Evolutionary conservation across 306 rosid genomes (phyloP).

Genomic region (Biancaea sappan): DNA sequence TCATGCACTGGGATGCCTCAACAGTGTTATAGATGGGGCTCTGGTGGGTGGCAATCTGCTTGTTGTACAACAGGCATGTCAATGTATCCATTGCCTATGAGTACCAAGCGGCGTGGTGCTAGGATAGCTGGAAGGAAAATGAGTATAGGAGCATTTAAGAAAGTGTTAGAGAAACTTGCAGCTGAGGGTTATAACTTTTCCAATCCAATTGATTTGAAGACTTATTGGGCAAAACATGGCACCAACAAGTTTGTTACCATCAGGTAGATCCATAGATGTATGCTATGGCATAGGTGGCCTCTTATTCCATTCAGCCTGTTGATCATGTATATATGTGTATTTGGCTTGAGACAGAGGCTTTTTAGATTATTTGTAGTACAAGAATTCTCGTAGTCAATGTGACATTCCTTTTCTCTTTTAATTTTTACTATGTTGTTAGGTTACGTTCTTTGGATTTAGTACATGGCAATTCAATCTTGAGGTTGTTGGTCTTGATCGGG

Average conservation of each 20-base stretch:
- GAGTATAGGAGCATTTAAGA: conserved; percentile 99
- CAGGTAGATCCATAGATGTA: conserved; percentile 62
- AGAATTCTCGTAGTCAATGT: conserved; percentile 44
- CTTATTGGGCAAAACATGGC: conserved; percentile 98
- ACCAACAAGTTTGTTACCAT: conserved; percentile 98
- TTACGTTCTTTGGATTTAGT: conserved; percentile 36
- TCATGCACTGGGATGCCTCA: conserved; percentile 90
- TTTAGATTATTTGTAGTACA: conserved; percentile 63
- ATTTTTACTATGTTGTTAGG: conserved; percentile 31
- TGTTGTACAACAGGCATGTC: conserved; percentile 93
- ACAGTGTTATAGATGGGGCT: conserved; percentile 97
- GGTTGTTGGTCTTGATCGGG: conserved; percentile 27
- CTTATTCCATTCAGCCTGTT: conserved; percentile 49
- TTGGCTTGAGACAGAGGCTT: conserved; percentile 63
- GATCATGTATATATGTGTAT: conserved; percentile 69
- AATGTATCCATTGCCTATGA: conserved; percentile 90
- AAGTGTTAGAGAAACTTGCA: conserved; percentile 96
- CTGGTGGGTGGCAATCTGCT: conserved; percentile 99
- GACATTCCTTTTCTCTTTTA: conserved; percentile 43
- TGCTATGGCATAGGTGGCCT: conserved; percentile 39
- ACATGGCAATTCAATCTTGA: conserved; percentile 38
- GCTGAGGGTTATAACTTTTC: conserved; percentile 91
- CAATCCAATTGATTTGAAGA: conserved; percentile 88
- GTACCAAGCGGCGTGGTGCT: conserved; percentile 94
- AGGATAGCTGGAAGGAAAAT: conserved; percentile 98